A percentile compares a stretch with the other conserved stretches of the same genome.
These are phyloP conservation scores for Pythium aphanidermatum DNA, from an alignment of 352 stramenopile species.

Conservation along the genomic window DNA sequence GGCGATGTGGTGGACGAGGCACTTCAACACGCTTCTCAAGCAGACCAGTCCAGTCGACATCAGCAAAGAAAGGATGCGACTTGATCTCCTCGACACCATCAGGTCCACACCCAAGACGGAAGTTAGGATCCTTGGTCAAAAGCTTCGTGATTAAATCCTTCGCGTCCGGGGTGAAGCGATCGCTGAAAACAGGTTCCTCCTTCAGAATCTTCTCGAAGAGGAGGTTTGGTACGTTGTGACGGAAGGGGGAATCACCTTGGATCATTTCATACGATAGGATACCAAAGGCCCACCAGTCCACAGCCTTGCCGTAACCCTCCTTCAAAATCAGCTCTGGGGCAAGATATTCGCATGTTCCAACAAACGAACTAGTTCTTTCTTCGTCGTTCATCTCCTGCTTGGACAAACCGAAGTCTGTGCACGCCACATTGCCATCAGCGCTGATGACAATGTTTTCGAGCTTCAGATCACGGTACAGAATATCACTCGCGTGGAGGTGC, in stretches of 20 bases:
- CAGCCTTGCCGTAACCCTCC: conserved; percentile 59
- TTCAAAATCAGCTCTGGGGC: conserved; percentile 69
- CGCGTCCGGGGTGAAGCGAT: conserved; percentile 59
- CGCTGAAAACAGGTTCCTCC: conserved; percentile 62
- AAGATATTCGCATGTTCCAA: conserved; percentile 72
- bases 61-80: conserved; percentile 54
- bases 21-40: conserved; percentile 54
- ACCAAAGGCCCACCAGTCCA: conserved; percentile 75
- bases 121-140: conserved; percentile 46
- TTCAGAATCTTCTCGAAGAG: conserved; percentile 78
- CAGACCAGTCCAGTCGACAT: conserved; percentile 67
- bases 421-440: conserved; percentile 60
- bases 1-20: conserved; percentile 56
- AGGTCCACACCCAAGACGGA: conserved; percentile 48
- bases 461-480: conserved; percentile 73
- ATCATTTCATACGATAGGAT: conserved; percentile 76
- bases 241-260: conserved; percentile 66
- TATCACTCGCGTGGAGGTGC: conserved; percentile 53
- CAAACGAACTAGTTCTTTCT: conserved; percentile 57
- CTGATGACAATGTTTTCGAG: conserved; percentile 74
- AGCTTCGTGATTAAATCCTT: conserved; percentile 57
- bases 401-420: conserved; percentile 67
- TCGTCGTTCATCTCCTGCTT: conserved; percentile 74
- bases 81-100: conserved; percentile 71
- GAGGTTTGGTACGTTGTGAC: conserved; percentile 55